A percentile compares a stretch with the other conserved stretches of the same genome.
Evolutionary conservation across 1,139 yeast genomes (phyloP).

Genomic region (Pichia sp.): DNA sequence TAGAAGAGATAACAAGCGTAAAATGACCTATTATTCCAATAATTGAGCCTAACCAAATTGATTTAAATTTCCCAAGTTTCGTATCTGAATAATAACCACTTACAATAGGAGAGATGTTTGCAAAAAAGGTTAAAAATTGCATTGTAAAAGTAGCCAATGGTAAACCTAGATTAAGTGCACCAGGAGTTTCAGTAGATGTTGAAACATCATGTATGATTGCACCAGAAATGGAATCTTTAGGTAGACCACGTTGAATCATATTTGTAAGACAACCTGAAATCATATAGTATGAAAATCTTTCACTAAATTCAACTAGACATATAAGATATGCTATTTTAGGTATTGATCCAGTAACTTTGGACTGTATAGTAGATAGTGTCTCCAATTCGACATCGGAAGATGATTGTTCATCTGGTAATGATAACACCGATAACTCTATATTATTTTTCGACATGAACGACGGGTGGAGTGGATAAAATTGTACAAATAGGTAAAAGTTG

Average conservation of each 20-base stretch:
- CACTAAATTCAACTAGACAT: constrained; percentile 42
- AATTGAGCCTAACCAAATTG: constrained; percentile 38
- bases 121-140: constrained; percentile 37
- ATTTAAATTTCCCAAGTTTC: constrained; percentile 37
- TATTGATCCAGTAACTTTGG: constrained; percentile 32
- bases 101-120: constrained; percentile 39
- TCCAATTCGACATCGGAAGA: background rate
- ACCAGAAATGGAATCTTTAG: constrained; percentile 34
- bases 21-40: constrained; percentile 39
- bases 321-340: constrained; percentile 38
- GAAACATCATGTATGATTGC: constrained; percentile 37
- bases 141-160: constrained; percentile 38
- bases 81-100: constrained; percentile 44
- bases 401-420: background rate
- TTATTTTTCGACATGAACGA: constrained; percentile 9
- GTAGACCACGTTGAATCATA: constrained; percentile 44
- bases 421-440: constrained; percentile 7
- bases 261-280: constrained; percentile 39
- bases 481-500: background rate
- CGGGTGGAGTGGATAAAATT: background rate
- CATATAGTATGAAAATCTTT: constrained; percentile 44
- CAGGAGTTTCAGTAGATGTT: constrained; percentile 33
- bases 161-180: constrained; percentile 39
- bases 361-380: no score
- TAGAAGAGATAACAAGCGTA: constrained; percentile 37